These are phyloP conservation scores for Pseudocercospora musae DNA, from an alignment of 2,329 filamentous ascomycete genomes.

Conservation along the genomic window DNA sequence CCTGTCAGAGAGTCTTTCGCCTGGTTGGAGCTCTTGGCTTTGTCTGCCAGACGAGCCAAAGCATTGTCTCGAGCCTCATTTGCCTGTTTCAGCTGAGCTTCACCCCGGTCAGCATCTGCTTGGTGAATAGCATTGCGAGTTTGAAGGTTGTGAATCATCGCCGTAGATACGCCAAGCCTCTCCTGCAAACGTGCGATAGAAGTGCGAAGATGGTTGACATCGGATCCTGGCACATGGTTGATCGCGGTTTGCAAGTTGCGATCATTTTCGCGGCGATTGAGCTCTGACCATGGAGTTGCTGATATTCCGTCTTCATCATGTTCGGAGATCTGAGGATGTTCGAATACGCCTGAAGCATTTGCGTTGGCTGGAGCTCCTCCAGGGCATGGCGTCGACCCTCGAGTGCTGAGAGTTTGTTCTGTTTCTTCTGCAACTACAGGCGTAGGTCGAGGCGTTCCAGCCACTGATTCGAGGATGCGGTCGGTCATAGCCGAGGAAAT, in stretches of 20 bases:
- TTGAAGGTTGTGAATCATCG: background rate
- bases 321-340: background rate
- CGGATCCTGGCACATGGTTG: background rate
- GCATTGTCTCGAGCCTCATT: background rate
- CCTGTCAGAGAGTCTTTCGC: background rate
- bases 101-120: background rate
- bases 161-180: background rate
- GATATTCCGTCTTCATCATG: background rate
- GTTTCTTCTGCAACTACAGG: background rate
- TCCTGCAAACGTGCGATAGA: background rate
- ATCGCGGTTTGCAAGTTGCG: background rate
- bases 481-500: background rate
- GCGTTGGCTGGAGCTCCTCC: background rate
- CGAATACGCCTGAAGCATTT: too few species aligned
- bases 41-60: background rate
- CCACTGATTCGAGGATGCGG: background rate
- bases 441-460: background rate
- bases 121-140: background rate
- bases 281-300: background rate
- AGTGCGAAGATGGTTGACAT: background rate
- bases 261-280: slow-evolving; percentile 2
- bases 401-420: background rate
- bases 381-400: background rate
- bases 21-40: background rate
- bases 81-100: background rate